Evolutionary conservation across 495 filamentous ascomycete genomes (phyloP).

Genomic region (Tuber indicum): DNA sequence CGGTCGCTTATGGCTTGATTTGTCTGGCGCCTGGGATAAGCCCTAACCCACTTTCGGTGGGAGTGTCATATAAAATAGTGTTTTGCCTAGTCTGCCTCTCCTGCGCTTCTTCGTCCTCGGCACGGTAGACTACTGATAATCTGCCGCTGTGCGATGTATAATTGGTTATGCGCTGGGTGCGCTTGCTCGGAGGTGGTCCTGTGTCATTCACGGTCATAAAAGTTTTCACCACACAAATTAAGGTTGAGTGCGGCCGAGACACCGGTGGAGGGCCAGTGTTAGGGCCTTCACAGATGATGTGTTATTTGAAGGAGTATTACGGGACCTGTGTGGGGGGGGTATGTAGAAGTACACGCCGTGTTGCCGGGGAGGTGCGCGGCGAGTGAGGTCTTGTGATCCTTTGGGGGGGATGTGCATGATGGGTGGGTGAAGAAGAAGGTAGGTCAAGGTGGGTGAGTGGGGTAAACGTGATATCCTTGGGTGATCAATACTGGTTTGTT

Average conservation of each 20-base stretch:
- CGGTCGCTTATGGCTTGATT: neutral
- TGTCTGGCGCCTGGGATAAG: neutral
- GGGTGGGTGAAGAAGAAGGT: no score
- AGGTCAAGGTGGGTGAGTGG: no score
- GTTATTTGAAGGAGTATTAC: neutral
- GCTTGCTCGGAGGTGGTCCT: neutral
- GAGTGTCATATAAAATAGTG: neutral
- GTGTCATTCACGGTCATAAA: neutral
- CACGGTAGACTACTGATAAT: neutral
- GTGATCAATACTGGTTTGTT: neutral
- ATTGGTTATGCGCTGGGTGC: neutral
- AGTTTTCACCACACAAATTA: neutral
- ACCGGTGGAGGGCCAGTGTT: neutral
- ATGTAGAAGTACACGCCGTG: neutral
- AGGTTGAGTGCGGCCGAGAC: neutral
- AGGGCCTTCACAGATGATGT: neutral
- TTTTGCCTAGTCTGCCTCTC: neutral
- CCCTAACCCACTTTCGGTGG: neutral
- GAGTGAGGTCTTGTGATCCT: slow-evolving; percentile 1
- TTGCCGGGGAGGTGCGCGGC: neutral
- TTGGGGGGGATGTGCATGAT: neutral
- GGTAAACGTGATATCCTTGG: neutral
- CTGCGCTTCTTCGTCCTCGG: neutral
- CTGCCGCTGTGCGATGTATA: neutral
- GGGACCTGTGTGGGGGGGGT: neutral